Evolutionary conservation across 345 rosid genomes (phyloP).

Genomic region (Gossypium thurberi): DNA sequence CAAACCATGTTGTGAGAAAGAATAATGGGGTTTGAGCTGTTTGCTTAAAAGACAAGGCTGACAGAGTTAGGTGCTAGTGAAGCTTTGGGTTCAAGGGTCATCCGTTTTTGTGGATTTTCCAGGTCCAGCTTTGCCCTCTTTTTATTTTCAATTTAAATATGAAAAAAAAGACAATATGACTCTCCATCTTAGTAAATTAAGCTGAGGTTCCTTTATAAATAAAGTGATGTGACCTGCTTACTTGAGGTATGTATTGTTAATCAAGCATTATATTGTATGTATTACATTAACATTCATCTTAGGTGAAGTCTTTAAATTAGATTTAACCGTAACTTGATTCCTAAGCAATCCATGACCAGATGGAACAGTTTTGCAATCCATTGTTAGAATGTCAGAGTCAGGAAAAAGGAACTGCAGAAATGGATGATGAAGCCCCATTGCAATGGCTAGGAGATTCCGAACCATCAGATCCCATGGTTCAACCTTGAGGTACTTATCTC

Average conservation of each 20-base stretch:
- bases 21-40: conserved; percentile 30
- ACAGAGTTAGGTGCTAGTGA: conserved; percentile 51
- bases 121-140: conserved; percentile 16
- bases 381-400: conserved; percentile 8
- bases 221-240: conserved; percentile 6
- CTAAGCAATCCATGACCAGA: conserved; percentile 19
- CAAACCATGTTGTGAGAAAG: conserved; percentile 11
- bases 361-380: background rate
- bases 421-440: background rate
- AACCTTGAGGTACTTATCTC: background rate
- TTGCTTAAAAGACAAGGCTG: conserved; percentile 68
- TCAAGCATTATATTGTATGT: conserved; percentile 8
- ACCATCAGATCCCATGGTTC: background rate
- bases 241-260: background rate
- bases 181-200: background rate
- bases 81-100: conserved; percentile 73
- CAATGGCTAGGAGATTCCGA: conserved; percentile 8
- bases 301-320: background rate
- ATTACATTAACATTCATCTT: conserved; percentile 3
- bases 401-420: background rate
- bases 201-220: conserved; percentile 17
- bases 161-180: background rate
- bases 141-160: background rate
- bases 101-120: conserved; percentile 32
- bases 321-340: conserved; percentile 21